Percentiles rank a stretch among this genome's conserved stretches.
Conservation (phyloP, 495 filamentous ascomycete genomes). For the Tuber microsphaerosporum region DNA sequence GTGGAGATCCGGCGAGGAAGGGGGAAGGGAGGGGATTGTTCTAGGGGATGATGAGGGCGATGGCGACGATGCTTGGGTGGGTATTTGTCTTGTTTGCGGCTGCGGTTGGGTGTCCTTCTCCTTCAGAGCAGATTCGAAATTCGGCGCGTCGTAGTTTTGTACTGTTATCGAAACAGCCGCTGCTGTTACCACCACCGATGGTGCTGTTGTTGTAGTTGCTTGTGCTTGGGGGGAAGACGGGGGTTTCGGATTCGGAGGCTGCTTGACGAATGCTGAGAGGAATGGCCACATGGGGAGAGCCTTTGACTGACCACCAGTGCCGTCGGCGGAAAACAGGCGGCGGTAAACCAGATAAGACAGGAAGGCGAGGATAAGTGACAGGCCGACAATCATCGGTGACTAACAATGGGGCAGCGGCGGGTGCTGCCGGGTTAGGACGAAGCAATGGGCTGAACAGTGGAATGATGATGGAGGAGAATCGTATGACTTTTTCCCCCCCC, state of each 20-base stretch:
- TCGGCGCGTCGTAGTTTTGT: conserved; percentile 9
- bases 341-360: conserved; percentile 39
- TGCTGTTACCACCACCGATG: background rate
- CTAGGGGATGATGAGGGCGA: background rate
- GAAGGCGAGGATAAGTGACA: conserved; percentile 35
- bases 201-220: conserved; percentile 6
- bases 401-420: conserved; percentile 17
- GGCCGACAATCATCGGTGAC: conserved; percentile 36
- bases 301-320: conserved; percentile 17
- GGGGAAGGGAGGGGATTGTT: background rate
- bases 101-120: background rate
- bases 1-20: background rate
- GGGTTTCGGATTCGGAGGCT: conserved; percentile 7
- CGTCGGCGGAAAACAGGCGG: conserved; percentile 23
- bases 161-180: conserved; percentile 5
- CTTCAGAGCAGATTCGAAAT: background rate
- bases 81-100: background rate
- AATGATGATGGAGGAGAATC: conserved; percentile 30
- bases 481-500: conserved; percentile 29
- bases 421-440: conserved; percentile 17
- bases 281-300: conserved; percentile 36
- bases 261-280: conserved; percentile 32
- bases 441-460: conserved; percentile 26
- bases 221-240: conserved; percentile 14
- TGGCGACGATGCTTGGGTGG: conserved; percentile 10